Percentiles rank a stretch among this genome's conserved stretches.
These are phyloP conservation scores for Rhipidocladum racemiflorum DNA, from an alignment of 176 grass and related monocot genomes.

Conservation along the genomic window DNA sequence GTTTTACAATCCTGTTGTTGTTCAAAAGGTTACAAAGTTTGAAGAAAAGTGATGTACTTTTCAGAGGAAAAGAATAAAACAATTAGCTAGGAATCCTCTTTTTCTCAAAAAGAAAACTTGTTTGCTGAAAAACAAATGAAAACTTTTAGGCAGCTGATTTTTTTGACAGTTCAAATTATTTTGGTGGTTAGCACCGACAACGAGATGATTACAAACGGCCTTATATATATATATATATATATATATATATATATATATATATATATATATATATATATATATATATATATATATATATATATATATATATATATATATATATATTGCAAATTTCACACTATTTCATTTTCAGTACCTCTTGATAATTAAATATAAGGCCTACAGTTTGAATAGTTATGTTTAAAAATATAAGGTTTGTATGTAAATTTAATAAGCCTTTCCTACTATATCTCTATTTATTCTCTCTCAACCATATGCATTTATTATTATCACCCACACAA, in stretches of 20 bases:
- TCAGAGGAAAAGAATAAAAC: background rate
- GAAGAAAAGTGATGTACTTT: background rate
- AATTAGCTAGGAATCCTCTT: background rate
- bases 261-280: background rate
- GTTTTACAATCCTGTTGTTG: background rate
- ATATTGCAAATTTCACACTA: background rate
- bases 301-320: background rate
- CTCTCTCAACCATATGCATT: no score
- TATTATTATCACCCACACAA: no score
- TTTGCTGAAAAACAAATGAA: background rate
- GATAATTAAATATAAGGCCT: no score
- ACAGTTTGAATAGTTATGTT: no score
- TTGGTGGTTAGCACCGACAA: background rate
- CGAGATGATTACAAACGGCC: background rate
- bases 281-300: background rate
- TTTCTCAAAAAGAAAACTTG: background rate
- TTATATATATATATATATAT: background rate
- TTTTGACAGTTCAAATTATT: background rate
- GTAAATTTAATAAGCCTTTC: no score
- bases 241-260: background rate
- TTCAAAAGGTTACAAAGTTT: background rate
- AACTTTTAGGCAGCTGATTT: background rate
- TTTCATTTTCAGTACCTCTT: background rate
- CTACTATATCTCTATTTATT: no score
- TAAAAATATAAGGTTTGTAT: no score